Evolutionary conservation across 495 filamentous ascomycete species (phyloP).

Genomic region (Aspergillus ostianus): DNA sequence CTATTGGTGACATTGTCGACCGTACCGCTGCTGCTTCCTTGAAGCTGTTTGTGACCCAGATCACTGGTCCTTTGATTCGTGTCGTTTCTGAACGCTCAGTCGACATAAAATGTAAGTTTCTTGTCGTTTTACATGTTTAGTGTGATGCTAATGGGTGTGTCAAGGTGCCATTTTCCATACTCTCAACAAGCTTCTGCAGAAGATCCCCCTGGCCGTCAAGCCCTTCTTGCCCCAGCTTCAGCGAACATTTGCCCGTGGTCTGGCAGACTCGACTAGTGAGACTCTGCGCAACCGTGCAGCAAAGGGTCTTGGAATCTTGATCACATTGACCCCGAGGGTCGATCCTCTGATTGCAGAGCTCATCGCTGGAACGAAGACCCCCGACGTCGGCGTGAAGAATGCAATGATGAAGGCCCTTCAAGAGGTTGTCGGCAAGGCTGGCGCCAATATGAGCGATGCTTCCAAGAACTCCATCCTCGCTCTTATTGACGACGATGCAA

Average conservation of each 20-base stretch:
- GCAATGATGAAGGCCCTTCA: constrained; percentile 97
- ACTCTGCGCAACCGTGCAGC: constrained; percentile 82
- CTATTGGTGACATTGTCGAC: constrained; percentile 93
- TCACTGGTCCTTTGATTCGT: constrained; percentile 94
- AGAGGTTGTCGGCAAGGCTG: constrained; percentile 93
- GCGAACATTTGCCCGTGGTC: constrained; percentile 90
- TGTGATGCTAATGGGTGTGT: not conserved
- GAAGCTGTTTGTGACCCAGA: constrained; percentile 93
- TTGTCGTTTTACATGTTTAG: not conserved
- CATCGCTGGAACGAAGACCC: constrained; percentile 87
- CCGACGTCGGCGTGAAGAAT: constrained; percentile 83
- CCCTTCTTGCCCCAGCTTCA: constrained; percentile 97
- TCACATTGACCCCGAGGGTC: constrained; percentile 92
- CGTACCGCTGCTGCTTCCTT: constrained; percentile 79
- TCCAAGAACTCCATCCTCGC: constrained; percentile 78
- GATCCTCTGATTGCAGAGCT: constrained; percentile 88
- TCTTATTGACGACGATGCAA: constrained; percentile 81
- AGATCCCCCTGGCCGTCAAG: constrained; percentile 93
- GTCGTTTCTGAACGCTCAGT: constrained; percentile 94
- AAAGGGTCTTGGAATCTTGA: constrained; percentile 93
- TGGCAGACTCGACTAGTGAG: constrained; percentile 92
- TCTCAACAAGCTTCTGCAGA: constrained; percentile 91
- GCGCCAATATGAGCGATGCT: constrained; percentile 86
- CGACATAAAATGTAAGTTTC: constrained; percentile 71
- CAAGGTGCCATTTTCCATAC: constrained; percentile 85